These are phyloP conservation scores for Alternaria solani DNA, from an alignment of 2,329 filamentous ascomycete genomes.

Conservation along the genomic window DNA sequence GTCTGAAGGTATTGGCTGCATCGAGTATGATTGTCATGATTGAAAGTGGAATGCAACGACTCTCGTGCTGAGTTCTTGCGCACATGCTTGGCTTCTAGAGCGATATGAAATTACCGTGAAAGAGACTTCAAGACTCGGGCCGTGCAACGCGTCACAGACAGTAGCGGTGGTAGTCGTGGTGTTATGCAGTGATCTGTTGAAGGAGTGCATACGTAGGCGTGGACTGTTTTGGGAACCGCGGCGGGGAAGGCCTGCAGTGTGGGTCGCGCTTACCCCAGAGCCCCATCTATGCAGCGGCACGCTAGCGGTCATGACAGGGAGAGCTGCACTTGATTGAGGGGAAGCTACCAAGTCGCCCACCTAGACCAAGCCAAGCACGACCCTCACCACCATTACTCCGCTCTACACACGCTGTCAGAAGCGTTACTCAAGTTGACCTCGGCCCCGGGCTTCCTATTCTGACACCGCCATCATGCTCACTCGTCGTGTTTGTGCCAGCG, in stretches of 20 bases:
- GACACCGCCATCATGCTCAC: conserved; percentile 39
- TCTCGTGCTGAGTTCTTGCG: background rate
- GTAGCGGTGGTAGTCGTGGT: background rate
- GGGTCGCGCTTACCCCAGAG: conserved; percentile 23
- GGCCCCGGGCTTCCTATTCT: background rate
- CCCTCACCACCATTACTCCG: conserved; percentile 4
- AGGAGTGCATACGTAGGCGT: background rate
- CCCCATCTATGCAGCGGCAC: conserved; percentile 5
- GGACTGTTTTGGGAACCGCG: background rate
- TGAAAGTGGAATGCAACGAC: background rate
- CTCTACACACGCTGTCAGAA: conserved; percentile 4
- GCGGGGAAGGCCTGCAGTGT: conserved; percentile 9
- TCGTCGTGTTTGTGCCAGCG: conserved; percentile 40
- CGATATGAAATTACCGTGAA: background rate
- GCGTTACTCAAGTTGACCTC: background rate
- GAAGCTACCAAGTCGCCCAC: conserved; percentile 13
- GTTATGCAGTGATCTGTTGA: background rate
- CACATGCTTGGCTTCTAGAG: background rate
- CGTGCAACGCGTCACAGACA: background rate
- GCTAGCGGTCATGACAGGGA: conserved; percentile 26
- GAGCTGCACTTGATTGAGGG: conserved; percentile 21
- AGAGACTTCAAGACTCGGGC: background rate
- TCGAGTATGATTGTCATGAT: background rate
- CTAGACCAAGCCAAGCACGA: conserved; percentile 6
- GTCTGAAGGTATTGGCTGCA: background rate